Percentiles rank a stretch among this genome's conserved stretches.
These are phyloP conservation scores for Suhomyces xylopsoci DNA, from an alignment of 805 yeast species.

Conservation along the genomic window DNA sequence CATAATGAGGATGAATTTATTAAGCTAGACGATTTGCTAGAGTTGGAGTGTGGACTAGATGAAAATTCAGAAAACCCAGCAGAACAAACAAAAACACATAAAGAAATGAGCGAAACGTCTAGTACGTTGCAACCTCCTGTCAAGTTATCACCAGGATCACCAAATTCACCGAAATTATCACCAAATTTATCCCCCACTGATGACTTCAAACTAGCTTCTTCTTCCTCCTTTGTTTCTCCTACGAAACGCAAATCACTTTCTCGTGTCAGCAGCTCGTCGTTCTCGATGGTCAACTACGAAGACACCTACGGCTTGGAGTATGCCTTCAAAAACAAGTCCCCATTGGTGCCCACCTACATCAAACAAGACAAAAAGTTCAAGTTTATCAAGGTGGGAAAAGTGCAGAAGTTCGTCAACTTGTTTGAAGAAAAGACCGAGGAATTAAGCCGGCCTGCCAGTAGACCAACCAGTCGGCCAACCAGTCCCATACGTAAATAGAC, in stretches of 20 bases:
- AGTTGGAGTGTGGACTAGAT: conserved; percentile 8
- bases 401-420: conserved; percentile 42
- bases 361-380: conserved; percentile 42
- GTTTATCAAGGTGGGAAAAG: conserved; percentile 45
- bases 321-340: conserved; percentile 27
- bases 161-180: too few species aligned
- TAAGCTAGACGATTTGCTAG: conserved; percentile 8
- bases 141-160: not conserved
- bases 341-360: conserved; percentile 34
- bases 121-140: not conserved
- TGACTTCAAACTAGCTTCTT: conserved; percentile 3
- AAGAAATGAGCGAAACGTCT: not conserved
- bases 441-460: not conserved
- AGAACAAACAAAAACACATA: not conserved
- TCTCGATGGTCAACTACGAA: conserved; percentile 24
- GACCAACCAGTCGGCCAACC: conserved; percentile 1
- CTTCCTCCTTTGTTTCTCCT: conserved; percentile 15
- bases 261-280: conserved; percentile 18
- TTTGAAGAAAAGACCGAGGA: conserved; percentile 33
- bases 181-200: not conserved
- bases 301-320: conserved; percentile 28
- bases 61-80: not conserved
- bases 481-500: conserved; percentile 2
- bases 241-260: conserved; percentile 11
- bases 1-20: conserved; percentile 23